phyloP scores from a whole-genome alignment of 1,139 yeast species.

The Kurtzmaniella quercitrusa region DNA sequence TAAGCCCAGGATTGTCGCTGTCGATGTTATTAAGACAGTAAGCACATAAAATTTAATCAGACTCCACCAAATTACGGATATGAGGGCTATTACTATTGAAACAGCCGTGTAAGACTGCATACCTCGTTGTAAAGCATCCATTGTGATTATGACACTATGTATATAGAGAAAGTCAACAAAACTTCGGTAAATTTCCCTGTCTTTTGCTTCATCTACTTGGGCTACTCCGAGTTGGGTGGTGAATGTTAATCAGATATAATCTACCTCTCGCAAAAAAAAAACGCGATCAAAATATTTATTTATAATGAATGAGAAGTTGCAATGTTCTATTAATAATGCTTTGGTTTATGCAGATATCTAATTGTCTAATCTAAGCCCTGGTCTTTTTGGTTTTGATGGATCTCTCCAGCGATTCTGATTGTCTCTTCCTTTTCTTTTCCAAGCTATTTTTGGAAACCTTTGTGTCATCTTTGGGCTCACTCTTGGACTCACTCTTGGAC shows the following conservation, averaged over 20 bases:
- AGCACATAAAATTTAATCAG: background rate
- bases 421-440: slow-evolving; percentile 10
- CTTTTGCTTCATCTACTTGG: too few relatives aligned
- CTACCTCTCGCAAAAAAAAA: background rate
- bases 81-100: background rate
- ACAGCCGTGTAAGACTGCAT: background rate
- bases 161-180: too few relatives aligned
- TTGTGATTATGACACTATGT: background rate
- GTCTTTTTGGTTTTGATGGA: background rate
- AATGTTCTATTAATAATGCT: background rate
- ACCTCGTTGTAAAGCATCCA: background rate
- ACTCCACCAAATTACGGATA: background rate
- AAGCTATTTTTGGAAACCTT: slow-evolving; percentile 13
- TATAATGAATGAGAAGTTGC: background rate
- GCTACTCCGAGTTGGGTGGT: background rate
- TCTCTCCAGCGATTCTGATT: background rate
- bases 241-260: background rate
- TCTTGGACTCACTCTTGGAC: slow-evolving; percentile 11
- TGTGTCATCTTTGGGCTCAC: slow-evolving; percentile 10
- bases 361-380: background rate
- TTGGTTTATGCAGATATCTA: background rate
- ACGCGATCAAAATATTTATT: background rate
- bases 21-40: background rate
- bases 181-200: too few relatives aligned
- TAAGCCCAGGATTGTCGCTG: background rate